Conservation (phyloP, 306 rosid genomes). For the Alnus rubra region DNA sequence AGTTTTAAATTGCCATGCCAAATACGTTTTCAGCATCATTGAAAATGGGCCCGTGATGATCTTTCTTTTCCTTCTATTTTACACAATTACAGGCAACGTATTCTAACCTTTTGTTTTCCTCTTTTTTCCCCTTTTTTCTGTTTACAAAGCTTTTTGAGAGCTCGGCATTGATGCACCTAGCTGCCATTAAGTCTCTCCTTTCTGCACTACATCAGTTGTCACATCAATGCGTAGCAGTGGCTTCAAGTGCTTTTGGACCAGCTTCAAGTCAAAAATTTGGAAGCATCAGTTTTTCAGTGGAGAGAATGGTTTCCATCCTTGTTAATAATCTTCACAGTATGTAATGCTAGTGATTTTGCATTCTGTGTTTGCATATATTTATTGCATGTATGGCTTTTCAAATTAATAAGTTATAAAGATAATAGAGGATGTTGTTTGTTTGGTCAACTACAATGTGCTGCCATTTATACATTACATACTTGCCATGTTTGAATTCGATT, state of each 20-base stretch:
- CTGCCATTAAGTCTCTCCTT: slow-evolving; percentile 91
- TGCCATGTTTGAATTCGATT: slow-evolving; percentile 25
- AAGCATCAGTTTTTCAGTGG: slow-evolving; percentile 87
- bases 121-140: background rate
- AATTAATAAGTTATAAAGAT: background rate
- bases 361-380: slow-evolving; percentile 18
- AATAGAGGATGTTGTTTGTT: slow-evolving; percentile 19
- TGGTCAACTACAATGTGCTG: slow-evolving; percentile 7
- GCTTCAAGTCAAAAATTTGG: slow-evolving; percentile 80
- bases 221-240: slow-evolving; percentile 64
- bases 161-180: slow-evolving; percentile 87
- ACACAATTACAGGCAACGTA: slow-evolving; percentile 15
- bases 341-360: slow-evolving; percentile 39
- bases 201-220: slow-evolving; percentile 91
- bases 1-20: background rate
- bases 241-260: slow-evolving; percentile 67
- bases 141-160: slow-evolving; percentile 85
- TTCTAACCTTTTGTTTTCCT: slow-evolving; percentile 39
- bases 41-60: slow-evolving; percentile 3
- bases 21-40: background rate
- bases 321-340: slow-evolving; percentile 92
- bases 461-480: background rate
- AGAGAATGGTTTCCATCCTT: slow-evolving; percentile 91
- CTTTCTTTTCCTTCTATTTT: slow-evolving; percentile 8
- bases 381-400: background rate